Evolutionary conservation across 805 yeast species (phyloP).

Genomic region (Ogataea populi-albae): DNA sequence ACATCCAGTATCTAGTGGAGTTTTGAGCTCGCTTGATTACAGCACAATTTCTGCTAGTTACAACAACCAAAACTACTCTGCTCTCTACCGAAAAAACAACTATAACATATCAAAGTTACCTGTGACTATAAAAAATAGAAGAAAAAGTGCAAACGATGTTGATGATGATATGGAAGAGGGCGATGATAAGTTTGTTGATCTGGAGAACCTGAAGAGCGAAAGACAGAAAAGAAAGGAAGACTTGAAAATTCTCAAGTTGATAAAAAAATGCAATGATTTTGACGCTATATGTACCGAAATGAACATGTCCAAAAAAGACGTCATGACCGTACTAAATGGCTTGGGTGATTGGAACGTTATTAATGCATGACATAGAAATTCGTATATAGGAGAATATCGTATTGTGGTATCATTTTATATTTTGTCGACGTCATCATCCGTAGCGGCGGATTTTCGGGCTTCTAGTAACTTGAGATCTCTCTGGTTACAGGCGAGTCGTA

Average conservation of each 20-base stretch:
- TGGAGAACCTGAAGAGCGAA: slow-evolving; percentile 19
- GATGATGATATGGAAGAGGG: slow-evolving; percentile 17
- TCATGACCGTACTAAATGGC: slow-evolving; percentile 45
- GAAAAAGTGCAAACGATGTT: slow-evolving; percentile 23
- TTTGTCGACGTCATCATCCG: slow-evolving; percentile 19
- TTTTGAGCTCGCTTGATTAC: slow-evolving; percentile 37
- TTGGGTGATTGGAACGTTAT: slow-evolving; percentile 49
- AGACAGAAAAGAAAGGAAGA: slow-evolving; percentile 30
- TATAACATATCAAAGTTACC: slow-evolving; percentile 20
- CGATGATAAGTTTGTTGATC: slow-evolving; percentile 24
- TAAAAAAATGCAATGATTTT: slow-evolving; percentile 52
- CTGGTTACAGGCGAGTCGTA: slow-evolving; percentile 46
- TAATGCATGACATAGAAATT: slow-evolving; percentile 33
- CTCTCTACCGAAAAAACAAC: slow-evolving; percentile 8
- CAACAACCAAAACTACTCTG: slow-evolving; percentile 7
- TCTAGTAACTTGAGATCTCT: slow-evolving; percentile 22
- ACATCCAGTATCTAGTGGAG: slow-evolving; percentile 58
- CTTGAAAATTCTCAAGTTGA: slow-evolving; percentile 38
- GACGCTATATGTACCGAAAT: slow-evolving; percentile 73
- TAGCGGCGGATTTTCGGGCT: slow-evolving; percentile 12
- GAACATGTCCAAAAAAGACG: slow-evolving; percentile 51
- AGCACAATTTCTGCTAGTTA: slow-evolving; percentile 11
- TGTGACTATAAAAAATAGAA: slow-evolving; percentile 14
- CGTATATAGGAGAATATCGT: too few relatives aligned
- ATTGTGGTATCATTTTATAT: too few relatives aligned